Evolutionary conservation across 108 stramenopile genomes (phyloP).

Genomic region (Chaetoceros tenuissimus): DNA sequence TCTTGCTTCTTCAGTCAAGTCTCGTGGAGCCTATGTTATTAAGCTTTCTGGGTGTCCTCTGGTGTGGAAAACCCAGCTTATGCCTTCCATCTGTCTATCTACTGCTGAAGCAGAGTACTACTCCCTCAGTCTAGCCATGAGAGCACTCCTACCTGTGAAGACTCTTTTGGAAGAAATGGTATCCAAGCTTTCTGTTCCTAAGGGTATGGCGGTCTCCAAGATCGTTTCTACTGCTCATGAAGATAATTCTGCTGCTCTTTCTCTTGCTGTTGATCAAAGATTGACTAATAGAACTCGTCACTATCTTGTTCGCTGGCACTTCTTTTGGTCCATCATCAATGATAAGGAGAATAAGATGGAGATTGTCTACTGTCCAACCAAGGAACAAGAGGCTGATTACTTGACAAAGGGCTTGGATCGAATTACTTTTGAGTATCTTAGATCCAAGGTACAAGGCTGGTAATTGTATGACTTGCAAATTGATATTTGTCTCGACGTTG

Average conservation of each 20-base stretch:
- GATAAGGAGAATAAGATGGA: not conserved
- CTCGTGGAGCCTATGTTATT: conserved; percentile 42
- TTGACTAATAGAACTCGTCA: conserved; percentile 16
- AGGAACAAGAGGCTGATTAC: not conserved
- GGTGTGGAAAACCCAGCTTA: conserved; percentile 35
- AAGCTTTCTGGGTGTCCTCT: conserved; percentile 19
- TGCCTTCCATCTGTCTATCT: conserved; percentile 25
- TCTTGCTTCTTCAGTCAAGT: conserved; percentile 19
- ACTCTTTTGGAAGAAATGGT: conserved; percentile 5
- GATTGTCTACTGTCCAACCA: not conserved
- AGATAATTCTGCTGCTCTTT: conserved; percentile 17
- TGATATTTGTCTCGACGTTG: not conserved
- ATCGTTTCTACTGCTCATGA: conserved; percentile 11
- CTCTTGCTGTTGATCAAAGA: conserved; percentile 16
- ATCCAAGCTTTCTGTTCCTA: not conserved
- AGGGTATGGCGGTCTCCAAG: not conserved
- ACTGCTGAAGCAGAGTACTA: conserved; percentile 38
- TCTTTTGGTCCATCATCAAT: conserved; percentile 12
- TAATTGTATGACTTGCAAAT: not conserved
- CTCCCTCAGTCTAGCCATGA: conserved; percentile 1
- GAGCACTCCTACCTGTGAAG: conserved; percentile 14
- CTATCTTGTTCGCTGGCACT: conserved; percentile 18
- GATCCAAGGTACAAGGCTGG: not conserved
- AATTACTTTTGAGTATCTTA: not conserved
- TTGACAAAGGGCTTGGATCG: not conserved